These are phyloP conservation scores for Bacterosira constricta DNA, from an alignment of 108 stramenopile genomes.

Conservation along the genomic window DNA sequence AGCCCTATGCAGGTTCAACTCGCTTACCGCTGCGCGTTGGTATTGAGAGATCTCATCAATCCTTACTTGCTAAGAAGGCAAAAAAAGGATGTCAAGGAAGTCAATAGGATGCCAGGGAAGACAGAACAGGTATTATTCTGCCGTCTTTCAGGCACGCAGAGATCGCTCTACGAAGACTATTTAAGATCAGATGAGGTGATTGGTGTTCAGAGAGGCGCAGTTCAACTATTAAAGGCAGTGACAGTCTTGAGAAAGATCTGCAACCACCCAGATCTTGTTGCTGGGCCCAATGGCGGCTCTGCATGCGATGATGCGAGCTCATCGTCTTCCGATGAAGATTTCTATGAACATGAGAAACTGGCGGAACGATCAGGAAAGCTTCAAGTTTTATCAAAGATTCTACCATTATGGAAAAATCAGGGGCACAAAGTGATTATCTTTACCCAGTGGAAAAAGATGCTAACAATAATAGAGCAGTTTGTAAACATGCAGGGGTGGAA, in stretches of 20 bases:
- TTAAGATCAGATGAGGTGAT: conserved; percentile 70
- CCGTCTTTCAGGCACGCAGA: conserved; percentile 80
- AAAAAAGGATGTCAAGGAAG: conserved; percentile 82
- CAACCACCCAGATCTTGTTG: conserved; percentile 95
- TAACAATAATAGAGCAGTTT: conserved; percentile 91
- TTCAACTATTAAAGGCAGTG: conserved; percentile 82
- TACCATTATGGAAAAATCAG: conserved; percentile 92
- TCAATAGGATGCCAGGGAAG: conserved; percentile 88
- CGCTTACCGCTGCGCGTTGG: conserved; percentile 92
- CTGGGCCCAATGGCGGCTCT: conserved; percentile 52
- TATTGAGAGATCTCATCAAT: conserved; percentile 89
- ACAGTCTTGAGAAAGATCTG: conserved; percentile 94
- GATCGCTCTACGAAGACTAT: conserved; percentile 70
- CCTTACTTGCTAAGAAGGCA: conserved; percentile 93
- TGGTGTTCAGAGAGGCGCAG: conserved; percentile 61
- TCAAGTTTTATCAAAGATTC: conserved; percentile 88
- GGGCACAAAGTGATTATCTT: conserved; percentile 97
- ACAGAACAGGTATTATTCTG: conserved; percentile 97
- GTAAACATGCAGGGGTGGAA: conserved; percentile 71
- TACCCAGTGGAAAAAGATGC: conserved; percentile 94
- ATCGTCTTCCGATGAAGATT: conserved; percentile 43
- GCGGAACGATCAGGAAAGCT: conserved; percentile 92
- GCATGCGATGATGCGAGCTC: conserved; percentile 52
- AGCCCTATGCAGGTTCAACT: conserved; percentile 84
- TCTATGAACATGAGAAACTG: conserved; percentile 56